Evolutionary conservation across 352 stramenopile species (phyloP).

Genomic region (Blastocystis sp.): DNA sequence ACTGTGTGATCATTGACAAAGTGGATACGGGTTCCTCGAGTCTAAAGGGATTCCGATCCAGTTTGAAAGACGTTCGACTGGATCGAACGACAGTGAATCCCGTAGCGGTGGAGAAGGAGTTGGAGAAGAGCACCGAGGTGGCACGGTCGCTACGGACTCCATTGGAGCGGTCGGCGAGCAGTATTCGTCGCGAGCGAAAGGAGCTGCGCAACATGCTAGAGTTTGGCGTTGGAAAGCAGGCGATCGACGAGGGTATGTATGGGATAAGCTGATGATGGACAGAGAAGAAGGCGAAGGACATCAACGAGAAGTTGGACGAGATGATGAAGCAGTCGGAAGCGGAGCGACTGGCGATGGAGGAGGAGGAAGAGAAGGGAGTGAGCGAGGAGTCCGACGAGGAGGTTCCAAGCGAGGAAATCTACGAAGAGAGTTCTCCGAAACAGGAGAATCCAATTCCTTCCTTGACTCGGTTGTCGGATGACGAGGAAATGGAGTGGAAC

Average conservation of each 20-base stretch:
- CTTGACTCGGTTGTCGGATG: background rate
- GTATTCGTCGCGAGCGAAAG: background rate
- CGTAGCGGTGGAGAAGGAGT: background rate
- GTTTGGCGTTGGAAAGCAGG: background rate
- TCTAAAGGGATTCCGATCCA: slow-evolving; percentile 18
- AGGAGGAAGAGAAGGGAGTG: slow-evolving; percentile 31
- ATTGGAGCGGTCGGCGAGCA: slow-evolving; percentile 32
- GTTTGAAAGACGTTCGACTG: background rate
- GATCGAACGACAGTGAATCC: background rate
- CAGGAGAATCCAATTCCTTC: background rate
- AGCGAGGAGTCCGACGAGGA: slow-evolving; percentile 6
- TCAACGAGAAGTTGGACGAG: background rate
- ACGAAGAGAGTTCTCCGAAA: background rate
- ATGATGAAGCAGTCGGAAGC: background rate
- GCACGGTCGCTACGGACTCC: background rate
- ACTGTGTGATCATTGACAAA: background rate
- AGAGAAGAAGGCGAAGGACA: slow-evolving; percentile 1
- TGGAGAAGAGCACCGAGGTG: background rate
- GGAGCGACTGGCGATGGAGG: background rate
- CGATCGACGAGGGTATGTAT: background rate
- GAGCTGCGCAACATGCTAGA: background rate
- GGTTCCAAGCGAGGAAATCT: background rate
- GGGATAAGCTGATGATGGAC: background rate
- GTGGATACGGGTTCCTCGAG: background rate
- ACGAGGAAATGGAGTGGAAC: background rate